Evolutionary conservation across 1,284 basidiomycete genomes (phyloP).

Genomic region (Cryptococcus depauperatus): DNA sequence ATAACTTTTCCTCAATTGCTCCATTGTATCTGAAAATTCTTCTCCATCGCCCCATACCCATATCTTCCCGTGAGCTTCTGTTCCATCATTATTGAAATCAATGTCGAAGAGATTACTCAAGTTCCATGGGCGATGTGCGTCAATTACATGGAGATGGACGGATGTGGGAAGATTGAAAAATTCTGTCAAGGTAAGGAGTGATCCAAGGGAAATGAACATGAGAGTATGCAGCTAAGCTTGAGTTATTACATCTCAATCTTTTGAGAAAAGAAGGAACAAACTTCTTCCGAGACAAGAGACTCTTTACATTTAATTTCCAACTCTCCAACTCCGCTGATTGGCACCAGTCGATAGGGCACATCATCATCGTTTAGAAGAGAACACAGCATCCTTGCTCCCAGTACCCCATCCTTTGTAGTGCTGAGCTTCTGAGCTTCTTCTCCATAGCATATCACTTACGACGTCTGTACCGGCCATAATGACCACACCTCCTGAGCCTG

Average conservation of each 20-base stretch:
- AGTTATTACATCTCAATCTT: not conserved
- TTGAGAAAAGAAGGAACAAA: conserved; percentile 43
- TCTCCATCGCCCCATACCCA: conserved; percentile 83
- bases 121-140: conserved; percentile 86
- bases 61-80: conserved; percentile 51
- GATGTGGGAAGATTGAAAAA: conserved; percentile 44
- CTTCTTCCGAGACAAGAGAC: conserved; percentile 61
- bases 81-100: conserved; percentile 39
- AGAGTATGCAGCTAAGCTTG: conserved; percentile 73
- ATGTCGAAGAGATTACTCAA: conserved; percentile 77
- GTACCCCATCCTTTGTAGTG: conserved; percentile 33
- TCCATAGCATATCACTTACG: too few relatives aligned
- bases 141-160: conserved; percentile 81
- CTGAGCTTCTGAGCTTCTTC: conserved; percentile 11
- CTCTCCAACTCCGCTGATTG: conserved; percentile 78
- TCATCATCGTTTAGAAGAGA: conserved; percentile 88
- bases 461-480: conserved; percentile 41
- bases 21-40: conserved; percentile 41
- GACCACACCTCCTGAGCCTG: conserved; percentile 37
- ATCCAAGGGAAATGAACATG: conserved; percentile 87
- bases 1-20: conserved; percentile 42
- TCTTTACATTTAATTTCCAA: conserved; percentile 61
- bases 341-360: conserved; percentile 79
- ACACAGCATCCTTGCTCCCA: conserved; percentile 62
- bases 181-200: conserved; percentile 70